Percentiles rank a stretch among this genome's conserved stretches.
Conservation (phyloP, 768 basidiomycete species). For the Clitopilus hobsonii region DNA sequence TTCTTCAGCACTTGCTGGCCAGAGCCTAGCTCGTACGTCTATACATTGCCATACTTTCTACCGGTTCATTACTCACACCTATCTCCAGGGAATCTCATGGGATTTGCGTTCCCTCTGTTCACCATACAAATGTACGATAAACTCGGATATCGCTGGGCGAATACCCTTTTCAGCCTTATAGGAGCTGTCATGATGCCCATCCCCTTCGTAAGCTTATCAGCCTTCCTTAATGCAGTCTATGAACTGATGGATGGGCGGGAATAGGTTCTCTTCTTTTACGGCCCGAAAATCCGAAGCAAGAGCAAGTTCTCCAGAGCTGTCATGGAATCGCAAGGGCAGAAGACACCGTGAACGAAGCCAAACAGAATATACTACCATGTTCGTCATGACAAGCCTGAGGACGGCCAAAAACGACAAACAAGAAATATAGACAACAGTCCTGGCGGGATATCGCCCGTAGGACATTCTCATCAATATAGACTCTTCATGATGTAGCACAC, state of each 20-base stretch:
- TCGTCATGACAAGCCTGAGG: too few species aligned
- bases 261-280: constrained; percentile 39
- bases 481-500: neutral
- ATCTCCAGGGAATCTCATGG: constrained; percentile 41
- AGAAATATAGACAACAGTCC: neutral
- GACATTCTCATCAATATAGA: neutral
- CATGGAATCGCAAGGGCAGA: constrained; percentile 18
- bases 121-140: constrained; percentile 51
- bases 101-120: constrained; percentile 58
- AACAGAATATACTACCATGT: too few species aligned
- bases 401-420: too few species aligned
- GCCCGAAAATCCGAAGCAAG: constrained; percentile 31
- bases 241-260: neutral
- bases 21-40: constrained; percentile 51
- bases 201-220: constrained; percentile 42
- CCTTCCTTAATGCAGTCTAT: neutral
- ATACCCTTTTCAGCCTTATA: constrained; percentile 50
- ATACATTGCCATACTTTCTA: neutral
- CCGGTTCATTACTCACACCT: neutral
- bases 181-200: constrained; percentile 54
- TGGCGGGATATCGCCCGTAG: neutral
- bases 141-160: constrained; percentile 58
- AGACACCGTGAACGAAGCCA: neutral
- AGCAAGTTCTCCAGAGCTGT: constrained; percentile 38
- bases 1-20: constrained; percentile 65